Base-by-base conservation (phyloP, 2,329 filamentous ascomycete species). In the Nigrospora osmanthi region DNA sequence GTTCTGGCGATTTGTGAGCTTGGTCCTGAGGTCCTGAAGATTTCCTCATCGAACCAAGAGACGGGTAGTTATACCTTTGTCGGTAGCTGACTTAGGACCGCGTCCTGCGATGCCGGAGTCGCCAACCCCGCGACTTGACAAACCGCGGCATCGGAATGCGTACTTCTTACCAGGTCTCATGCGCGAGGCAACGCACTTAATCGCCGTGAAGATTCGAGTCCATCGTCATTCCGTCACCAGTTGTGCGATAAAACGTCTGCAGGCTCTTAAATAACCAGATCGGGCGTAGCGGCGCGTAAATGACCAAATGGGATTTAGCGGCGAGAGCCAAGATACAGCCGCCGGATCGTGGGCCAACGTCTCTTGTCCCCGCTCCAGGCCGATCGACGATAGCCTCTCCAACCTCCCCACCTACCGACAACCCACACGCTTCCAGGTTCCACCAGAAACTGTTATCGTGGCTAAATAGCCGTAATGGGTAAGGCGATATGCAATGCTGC, bases 221-320 rank as follows among this genome's bases (percentile, higher is more conserved):
- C 35, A 42, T 36, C 13, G 11, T 15, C 33, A 9, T 42, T 31
- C 36, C 40, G 14, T 30, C 19, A 7, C 36, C 32, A 16, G 11
- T n/a, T 5, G 28, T 30, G 15, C 32, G 19, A 10, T 41, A 14
- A 9, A 1, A 42, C 14, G 32, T 23, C 9, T 12, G 9, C 4
- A 30, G 40, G 40, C 40, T 33, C 40, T 33, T 42, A 42, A 28
- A 35, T 42, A 19, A 31, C 40, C 40, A 36, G 13, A 42, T 35
- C 17, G 13, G 35, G 33, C 30, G 33, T 28, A 23, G 14, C 14
- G 33, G 19, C n/a, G n/a, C n/a, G n/a, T 42, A 42, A 28, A 35
- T 42, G 33, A 31, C 40, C 40, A 36, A 14, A 42, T 35, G 13
- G 13, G 35, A 23, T 28, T 17, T 28, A 23, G 14, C 14, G 33